phyloP scores from a whole-genome alignment of 2,329 filamentous ascomycete species.

The Fusarium sp. region DNA sequence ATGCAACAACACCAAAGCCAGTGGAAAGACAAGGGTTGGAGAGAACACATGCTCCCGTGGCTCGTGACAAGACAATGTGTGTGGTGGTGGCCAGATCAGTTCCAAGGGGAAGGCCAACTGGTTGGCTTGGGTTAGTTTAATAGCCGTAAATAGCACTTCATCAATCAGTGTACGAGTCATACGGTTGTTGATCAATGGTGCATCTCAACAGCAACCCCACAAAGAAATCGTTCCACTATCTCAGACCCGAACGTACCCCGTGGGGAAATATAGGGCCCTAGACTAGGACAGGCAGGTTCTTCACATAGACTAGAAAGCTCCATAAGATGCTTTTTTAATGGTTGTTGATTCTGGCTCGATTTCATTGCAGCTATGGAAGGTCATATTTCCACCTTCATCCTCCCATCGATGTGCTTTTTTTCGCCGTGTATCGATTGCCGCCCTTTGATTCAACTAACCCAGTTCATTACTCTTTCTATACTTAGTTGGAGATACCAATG shows the following conservation, averaged over 20 bases:
- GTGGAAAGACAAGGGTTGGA: conserved; percentile 3
- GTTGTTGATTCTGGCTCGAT: conserved; percentile 17
- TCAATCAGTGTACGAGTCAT: neutral
- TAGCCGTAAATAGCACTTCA: neutral
- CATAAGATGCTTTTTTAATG: neutral
- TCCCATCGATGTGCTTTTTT: neutral
- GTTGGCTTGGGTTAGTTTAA: conserved; percentile 8
- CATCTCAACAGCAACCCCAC: neutral
- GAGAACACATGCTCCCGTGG: neutral
- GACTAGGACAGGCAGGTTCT: neutral
- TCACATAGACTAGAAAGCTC: neutral
- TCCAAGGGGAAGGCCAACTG: neutral
- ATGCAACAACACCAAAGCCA: neutral
- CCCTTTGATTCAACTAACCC: conserved; percentile 16
- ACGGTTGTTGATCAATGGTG: neutral
- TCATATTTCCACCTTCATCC: conserved; percentile 10
- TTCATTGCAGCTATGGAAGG: conserved; percentile 35
- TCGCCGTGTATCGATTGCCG: neutral
- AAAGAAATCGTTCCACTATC: neutral
- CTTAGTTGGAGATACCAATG: conserved; percentile 86
- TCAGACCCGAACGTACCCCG: neutral
- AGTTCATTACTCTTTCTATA: conserved; percentile 20
- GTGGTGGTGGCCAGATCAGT: conserved; percentile 4
- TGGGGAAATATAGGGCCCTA: neutral
- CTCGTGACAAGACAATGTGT: conserved; percentile 18